Percentiles rank a stretch among this genome's conserved stretches.
Evolutionary conservation across 768 basidiomycete species (phyloP).

Genomic region (Psilocybe cubensis): DNA sequence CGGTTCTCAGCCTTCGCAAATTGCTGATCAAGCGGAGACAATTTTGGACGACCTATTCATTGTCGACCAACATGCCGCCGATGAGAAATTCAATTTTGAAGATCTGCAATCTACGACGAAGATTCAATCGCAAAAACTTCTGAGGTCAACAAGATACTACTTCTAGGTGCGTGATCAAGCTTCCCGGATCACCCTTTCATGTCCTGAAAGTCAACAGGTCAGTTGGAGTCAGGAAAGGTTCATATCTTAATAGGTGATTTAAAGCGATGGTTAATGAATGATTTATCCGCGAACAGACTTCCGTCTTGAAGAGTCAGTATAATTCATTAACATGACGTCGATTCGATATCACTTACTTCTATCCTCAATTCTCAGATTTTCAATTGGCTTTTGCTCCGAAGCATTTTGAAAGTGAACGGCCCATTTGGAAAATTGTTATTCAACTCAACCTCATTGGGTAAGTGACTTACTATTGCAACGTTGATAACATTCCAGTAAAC

Average conservation of each 20-base stretch:
- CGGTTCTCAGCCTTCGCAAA: background rate
- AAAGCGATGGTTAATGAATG: background rate
- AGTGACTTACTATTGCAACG: slow-evolving; percentile 9
- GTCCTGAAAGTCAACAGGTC: slow-evolving; percentile 37
- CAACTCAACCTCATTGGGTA: slow-evolving; percentile 74
- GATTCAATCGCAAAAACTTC: slow-evolving; percentile 84
- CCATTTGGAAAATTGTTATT: slow-evolving; percentile 65
- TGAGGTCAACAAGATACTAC: slow-evolving; percentile 70
- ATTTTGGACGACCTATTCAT: slow-evolving; percentile 90
- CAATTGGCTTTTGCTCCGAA: slow-evolving; percentile 67
- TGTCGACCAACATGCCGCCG: slow-evolving; percentile 95
- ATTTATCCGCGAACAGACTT: slow-evolving; percentile 39
- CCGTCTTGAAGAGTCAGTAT: slow-evolving; percentile 51
- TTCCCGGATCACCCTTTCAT: background rate
- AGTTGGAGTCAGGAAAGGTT: slow-evolving; percentile 64
- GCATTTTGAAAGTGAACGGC: slow-evolving; percentile 59
- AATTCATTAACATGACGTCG: background rate
- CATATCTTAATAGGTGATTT: slow-evolving; percentile 6
- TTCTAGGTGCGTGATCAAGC: slow-evolving; percentile 46
- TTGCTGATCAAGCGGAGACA: background rate
- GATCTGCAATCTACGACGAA: slow-evolving; percentile 87
- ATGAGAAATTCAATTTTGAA: slow-evolving; percentile 99
- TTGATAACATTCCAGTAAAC: background rate
- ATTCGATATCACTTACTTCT: slow-evolving; percentile 1
- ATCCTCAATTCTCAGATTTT: slow-evolving; percentile 50